phyloP scores from a whole-genome alignment of 83 land plant species.

The Diphasiastrum complanatum region DNA sequence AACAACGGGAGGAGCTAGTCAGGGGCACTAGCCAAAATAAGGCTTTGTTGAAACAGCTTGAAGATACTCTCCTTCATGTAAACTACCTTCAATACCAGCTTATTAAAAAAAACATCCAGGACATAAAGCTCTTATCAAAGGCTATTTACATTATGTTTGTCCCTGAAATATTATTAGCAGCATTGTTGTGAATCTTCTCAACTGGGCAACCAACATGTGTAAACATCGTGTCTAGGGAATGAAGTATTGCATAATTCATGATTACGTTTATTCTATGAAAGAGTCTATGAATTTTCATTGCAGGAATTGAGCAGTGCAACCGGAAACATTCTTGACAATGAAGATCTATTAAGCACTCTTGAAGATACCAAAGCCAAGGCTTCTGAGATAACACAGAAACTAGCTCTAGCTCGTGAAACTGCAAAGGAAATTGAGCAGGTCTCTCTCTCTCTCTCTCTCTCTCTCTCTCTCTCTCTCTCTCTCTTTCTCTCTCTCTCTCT shows the following conservation, averaged over 20 bases:
- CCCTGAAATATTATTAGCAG: too few relatives aligned
- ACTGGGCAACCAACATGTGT: too few relatives aligned
- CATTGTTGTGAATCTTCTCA: too few relatives aligned
- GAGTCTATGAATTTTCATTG: not conserved
- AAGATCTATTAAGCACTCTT: slow-evolving; percentile 31
- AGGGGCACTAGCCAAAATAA: slow-evolving; percentile 35
- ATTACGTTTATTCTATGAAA: not conserved
- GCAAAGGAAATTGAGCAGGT: slow-evolving; percentile 37
- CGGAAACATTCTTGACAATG: slow-evolving; percentile 38
- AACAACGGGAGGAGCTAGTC: slow-evolving; percentile 29
- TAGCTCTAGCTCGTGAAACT: slow-evolving; percentile 29
- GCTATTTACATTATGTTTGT: too few relatives aligned
- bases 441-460: not conserved
- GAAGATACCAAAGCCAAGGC: slow-evolving; percentile 37
- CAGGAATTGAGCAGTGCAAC: slow-evolving; percentile 42
- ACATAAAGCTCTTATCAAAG: too few relatives aligned
- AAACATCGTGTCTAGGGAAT: not conserved
- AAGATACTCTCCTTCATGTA: slow-evolving; percentile 35
- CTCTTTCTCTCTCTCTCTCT: too few relatives aligned
- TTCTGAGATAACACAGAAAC: slow-evolving; percentile 28
- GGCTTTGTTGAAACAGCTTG: slow-evolving; percentile 31
- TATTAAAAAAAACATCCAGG: not conserved
- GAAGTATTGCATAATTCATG: not conserved
- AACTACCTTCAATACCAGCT: not conserved
- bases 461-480: not conserved